Base-by-base conservation (phyloP, 2,329 filamentous ascomycete genomes). In the Stagonosporopsis rhizophila region DNA sequence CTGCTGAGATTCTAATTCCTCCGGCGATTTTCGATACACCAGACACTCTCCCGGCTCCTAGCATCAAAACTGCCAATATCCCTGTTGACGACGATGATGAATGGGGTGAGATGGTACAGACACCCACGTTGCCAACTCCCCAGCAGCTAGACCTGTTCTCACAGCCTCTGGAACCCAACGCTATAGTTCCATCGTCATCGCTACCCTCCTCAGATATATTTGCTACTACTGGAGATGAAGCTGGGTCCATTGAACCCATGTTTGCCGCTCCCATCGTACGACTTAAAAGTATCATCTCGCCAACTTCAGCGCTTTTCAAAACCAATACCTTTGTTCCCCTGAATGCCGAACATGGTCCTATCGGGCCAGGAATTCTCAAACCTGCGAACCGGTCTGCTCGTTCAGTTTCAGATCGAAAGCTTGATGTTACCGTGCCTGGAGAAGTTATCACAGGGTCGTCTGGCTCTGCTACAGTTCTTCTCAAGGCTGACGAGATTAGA, bases 71-170 rank as follows among this genome's bases (percentile, higher is more conserved):
- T 22, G 28, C 51, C 2, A 28, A 34, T 27, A 46, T 28, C 14
- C 49, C 51, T 37, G 67, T 74, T 22, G 65, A 66, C 38, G 71
- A 76, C 23, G 71, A 75, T 22, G 74, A 77, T 25, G 72, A 76
- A 22, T 77, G 75, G 75, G 75, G 75, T 48, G 75, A 77, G 37
- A 77, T 77, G 75, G 69, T 77, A 38, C 68, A 75, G 39, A 75
- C 68, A 14, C 71, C 74, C 44, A 68, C 68, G 8, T 46, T 68
- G 1, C 61, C 71, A n/a, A 64, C 58, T 27, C 60, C 62, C 14
- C 58, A 60, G 19, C 55, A 64, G 9, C 56, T 53, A 22, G 49
- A 56, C n/a, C 30, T 61, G 15, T 58, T 59, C 23, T 37, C 63
- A 12, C 59, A 52, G 17, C 41, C 61, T 38, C 32, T 59, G 5